A percentile compares a stretch with the other conserved stretches of the same genome.
Conservation (phyloP, 305 asterid genomes). For the Solanum hybrid region DNA sequence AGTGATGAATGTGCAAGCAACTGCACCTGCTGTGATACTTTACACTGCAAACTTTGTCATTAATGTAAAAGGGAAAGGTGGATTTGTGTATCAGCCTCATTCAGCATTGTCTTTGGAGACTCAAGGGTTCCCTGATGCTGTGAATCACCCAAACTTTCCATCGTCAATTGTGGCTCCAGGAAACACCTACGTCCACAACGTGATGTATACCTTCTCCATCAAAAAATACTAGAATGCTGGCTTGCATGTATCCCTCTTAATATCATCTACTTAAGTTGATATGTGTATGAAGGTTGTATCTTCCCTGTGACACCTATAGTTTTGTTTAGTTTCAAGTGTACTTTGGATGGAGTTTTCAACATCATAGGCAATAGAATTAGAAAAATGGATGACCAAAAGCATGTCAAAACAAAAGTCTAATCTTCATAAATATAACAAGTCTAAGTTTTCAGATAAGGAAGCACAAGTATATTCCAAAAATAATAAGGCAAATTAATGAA, state of each 20-base stretch:
- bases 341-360: neutral
- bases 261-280: neutral
- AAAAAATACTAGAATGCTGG: neutral
- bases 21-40: conserved; percentile 54
- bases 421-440: neutral
- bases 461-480: neutral
- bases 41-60: conserved; percentile 38
- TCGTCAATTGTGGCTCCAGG: conserved; percentile 48
- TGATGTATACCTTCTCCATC: conserved; percentile 35
- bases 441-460: neutral
- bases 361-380: neutral
- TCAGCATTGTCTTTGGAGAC: conserved; percentile 68
- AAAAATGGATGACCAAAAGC: neutral
- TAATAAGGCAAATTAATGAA: neutral
- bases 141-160: conserved; percentile 66
- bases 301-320: neutral
- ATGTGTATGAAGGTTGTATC: neutral
- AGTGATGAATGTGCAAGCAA: conserved; percentile 41
- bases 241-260: neutral
- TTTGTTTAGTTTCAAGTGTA: neutral
- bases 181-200: conserved; percentile 30
- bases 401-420: neutral
- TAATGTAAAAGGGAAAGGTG: conserved; percentile 47
- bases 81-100: conserved; percentile 37
- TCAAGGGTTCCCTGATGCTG: conserved; percentile 72